Evolutionary conservation across 2,329 filamentous ascomycete genomes (phyloP).

Genomic region (Cytospora leucostoma): DNA sequence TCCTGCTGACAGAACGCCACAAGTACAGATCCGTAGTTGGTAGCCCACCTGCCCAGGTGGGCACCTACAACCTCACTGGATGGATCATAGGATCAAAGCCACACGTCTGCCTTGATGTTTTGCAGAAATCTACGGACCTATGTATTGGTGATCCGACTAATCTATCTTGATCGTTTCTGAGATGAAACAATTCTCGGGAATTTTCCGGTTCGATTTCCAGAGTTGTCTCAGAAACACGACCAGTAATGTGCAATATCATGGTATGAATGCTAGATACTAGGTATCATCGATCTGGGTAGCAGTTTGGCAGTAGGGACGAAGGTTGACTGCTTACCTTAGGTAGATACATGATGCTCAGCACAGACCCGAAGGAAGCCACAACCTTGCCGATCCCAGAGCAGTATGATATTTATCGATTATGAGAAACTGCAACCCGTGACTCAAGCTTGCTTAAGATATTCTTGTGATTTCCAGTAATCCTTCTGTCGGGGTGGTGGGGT

Average conservation of each 20-base stretch:
- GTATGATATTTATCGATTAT: too few relatives aligned
- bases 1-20: not conserved
- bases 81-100: not conserved
- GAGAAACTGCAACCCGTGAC: too few relatives aligned
- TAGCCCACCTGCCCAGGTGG: too few relatives aligned
- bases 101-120: not conserved
- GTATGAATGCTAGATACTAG: not conserved
- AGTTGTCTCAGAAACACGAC: not conserved
- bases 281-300: not conserved
- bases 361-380: too few relatives aligned
- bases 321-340: conserved; percentile 5
- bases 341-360: not conserved
- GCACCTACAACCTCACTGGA: not conserved
- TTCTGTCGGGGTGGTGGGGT: too few relatives aligned
- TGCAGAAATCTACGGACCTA: not conserved
- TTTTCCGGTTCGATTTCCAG: not conserved
- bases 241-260: not conserved
- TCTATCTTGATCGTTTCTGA: not conserved
- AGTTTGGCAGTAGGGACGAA: not conserved
- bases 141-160: not conserved
- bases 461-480: too few relatives aligned
- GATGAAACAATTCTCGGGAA: not conserved
- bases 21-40: not conserved
- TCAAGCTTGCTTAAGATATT: too few relatives aligned
- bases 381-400: too few relatives aligned